A percentile compares a stretch with the other conserved stretches of the same genome.
These are phyloP conservation scores for Casuarina equisetifolia DNA, from an alignment of 306 rosid species.

Conservation along the genomic window DNA sequence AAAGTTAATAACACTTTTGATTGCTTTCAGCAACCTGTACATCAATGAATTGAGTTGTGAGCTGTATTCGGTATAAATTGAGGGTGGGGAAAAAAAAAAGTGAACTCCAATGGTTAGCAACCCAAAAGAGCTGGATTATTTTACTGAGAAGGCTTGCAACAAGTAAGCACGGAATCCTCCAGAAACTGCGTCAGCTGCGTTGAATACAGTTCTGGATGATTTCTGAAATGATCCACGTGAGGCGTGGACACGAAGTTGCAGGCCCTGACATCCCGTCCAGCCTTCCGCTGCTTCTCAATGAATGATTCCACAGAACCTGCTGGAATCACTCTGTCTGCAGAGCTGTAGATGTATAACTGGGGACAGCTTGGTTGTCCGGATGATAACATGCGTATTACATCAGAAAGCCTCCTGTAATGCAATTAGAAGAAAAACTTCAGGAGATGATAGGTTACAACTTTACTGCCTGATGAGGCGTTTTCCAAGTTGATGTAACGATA, in stretches of 20 bases:
- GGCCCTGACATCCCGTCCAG: slow-evolving; percentile 88
- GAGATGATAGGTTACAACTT: neutral
- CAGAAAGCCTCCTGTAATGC: slow-evolving; percentile 83
- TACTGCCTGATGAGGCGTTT: neutral
- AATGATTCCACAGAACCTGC: slow-evolving; percentile 82
- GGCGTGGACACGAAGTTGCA: slow-evolving; percentile 93
- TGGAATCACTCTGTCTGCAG: slow-evolving; percentile 92
- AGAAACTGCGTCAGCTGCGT: slow-evolving; percentile 79
- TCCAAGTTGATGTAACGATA: neutral
- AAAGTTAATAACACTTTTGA: neutral
- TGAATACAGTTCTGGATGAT: slow-evolving; percentile 76
- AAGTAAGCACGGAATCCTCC: slow-evolving; percentile 67
- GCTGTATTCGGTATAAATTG: slow-evolving; percentile 7
- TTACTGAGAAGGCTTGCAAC: slow-evolving; percentile 45
- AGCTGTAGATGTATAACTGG: slow-evolving; percentile 84
- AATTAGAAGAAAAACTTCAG: neutral
- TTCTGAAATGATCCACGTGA: slow-evolving; percentile 95
- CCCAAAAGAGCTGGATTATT: slow-evolving; percentile 19
- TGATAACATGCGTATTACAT: slow-evolving; percentile 66
- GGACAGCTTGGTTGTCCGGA: slow-evolving; percentile 89
- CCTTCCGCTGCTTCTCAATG: slow-evolving; percentile 67
- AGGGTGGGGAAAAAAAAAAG: slow-evolving; percentile 13
- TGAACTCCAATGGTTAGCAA: slow-evolving; percentile 13
- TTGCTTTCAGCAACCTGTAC: slow-evolving; percentile 7
- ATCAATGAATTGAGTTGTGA: slow-evolving; percentile 38